Base-by-base conservation (phyloP, 345 rosid genomes). In the Sonneratia alba region DNA sequence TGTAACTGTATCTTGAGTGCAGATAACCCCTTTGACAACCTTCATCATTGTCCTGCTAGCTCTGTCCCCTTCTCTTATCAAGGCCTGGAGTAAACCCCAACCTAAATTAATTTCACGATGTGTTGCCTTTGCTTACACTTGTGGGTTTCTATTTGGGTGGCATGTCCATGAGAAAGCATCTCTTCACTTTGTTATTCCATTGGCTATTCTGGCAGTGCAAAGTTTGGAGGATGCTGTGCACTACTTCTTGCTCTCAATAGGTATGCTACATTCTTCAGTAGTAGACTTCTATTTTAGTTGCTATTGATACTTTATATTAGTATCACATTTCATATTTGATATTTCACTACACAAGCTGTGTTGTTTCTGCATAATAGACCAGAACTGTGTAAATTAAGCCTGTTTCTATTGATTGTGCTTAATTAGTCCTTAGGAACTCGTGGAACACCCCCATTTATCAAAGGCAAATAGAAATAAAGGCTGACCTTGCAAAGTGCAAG, bases 91-190 rank as follows among this genome's bases (percentile, higher is more conserved):
- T 76, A 81, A 86, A 81, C 91, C 97, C 24, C 86, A 70, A 34
- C 90, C 92, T 18, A 36, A 73, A 24, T 42, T 66, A 51, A 47
- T 86, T 45, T 85, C 90, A 70, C 87, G 97, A 81, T 90, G 90
- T 91, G 77, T 95, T 74, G 81, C 90, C 38, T 92, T 90, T 82
- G 90, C 96, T 55, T 92, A 91, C 73, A 89, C 91, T 0, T 90
- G 99, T 24, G 97, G 97, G 11, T 95, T 90, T 77, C 71, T 95
- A 22, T 90, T 90, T 72, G 99, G 99, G 74, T 95, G 99, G 99
- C 99, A 95, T 80, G 96, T 95, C 55, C 99, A 95, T 61, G 99
- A 95, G 79, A 95, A 95, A 81, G 99, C 97, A 45, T 89, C 97
- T 5, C 93, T 95, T 71, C 97, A 95, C 75, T 90, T 92, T 79